Conservation (phyloP, 139 green algal genomes). For the Chlamydomonas urium region DNA sequence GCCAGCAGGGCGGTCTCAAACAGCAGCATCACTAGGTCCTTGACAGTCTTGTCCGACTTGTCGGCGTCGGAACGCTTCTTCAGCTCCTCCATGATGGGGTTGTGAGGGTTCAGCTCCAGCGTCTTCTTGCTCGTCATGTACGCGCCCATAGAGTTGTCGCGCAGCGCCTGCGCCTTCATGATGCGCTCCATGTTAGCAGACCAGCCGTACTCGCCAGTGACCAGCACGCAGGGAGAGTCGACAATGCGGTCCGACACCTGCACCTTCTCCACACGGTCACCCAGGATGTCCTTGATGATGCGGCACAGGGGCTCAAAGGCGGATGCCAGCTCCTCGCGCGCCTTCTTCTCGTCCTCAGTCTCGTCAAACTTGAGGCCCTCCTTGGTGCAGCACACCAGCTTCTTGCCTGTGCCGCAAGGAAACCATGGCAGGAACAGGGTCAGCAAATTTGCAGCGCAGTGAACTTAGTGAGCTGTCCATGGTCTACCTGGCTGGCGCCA, state of each 20-base stretch:
- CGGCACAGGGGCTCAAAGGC: conserved; percentile 91
- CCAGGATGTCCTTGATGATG: conserved; percentile 94
- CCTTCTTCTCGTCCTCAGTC: conserved; percentile 92
- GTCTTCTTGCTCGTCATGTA: conserved; percentile 99
- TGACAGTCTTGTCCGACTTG: conserved; percentile 99
- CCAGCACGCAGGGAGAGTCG: conserved; percentile 96
- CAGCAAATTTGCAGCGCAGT: no score
- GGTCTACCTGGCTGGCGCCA: no score
- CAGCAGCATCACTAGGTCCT: conserved; percentile 97
- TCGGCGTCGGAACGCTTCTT: conserved; percentile 84
- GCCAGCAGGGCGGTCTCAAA: conserved; percentile 97
- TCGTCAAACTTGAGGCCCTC: conserved; percentile 86
- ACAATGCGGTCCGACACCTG: conserved; percentile 97
- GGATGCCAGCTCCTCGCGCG: conserved; percentile 73
- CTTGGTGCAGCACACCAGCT: conserved; percentile 97
- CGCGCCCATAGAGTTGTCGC: conserved; percentile 90
- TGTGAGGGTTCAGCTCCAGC: conserved; percentile 98
- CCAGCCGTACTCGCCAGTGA: conserved; percentile 99
- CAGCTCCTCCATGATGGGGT: conserved; percentile 95
- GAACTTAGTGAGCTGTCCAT: no score
- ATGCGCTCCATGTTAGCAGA: conserved; percentile 99
- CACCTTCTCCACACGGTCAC: conserved; percentile 91
- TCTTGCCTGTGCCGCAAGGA: conserved; percentile 77
- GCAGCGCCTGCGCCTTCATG: conserved; percentile 99
- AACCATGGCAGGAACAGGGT: neutral